Percentiles rank a stretch among this genome's conserved stretches.
These are phyloP conservation scores for Fusarium oxysporum DNA, from an alignment of 2,329 filamentous ascomycete genomes.

Conservation along the genomic window DNA sequence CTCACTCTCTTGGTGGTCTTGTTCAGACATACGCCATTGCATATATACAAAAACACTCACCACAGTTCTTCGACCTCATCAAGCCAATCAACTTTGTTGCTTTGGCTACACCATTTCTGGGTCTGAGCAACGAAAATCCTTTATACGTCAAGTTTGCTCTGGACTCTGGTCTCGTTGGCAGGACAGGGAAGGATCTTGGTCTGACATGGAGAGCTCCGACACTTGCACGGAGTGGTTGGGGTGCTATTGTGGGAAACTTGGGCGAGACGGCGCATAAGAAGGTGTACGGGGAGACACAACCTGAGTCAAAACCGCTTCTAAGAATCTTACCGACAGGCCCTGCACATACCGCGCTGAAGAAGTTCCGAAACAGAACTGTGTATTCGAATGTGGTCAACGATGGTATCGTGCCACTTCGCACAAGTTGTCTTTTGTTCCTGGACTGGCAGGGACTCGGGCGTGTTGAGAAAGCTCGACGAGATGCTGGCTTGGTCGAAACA, in stretches of 20 bases:
- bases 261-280: slow-evolving; percentile 59
- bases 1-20: slow-evolving; percentile 89
- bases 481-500: slow-evolving; percentile 92
- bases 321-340: slow-evolving; percentile 92
- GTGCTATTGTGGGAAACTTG: slow-evolving; percentile 84
- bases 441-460: slow-evolving; percentile 95
- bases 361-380: slow-evolving; percentile 89
- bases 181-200: slow-evolving; percentile 94
- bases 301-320: slow-evolving; percentile 87
- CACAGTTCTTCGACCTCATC: slow-evolving; percentile 87
- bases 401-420: slow-evolving; percentile 93
- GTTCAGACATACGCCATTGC: slow-evolving; percentile 95
- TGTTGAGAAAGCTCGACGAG: slow-evolving; percentile 92
- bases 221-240: slow-evolving; percentile 87
- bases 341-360: slow-evolving; percentile 85
- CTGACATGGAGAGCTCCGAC: slow-evolving; percentile 94
- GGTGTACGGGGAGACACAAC: slow-evolving; percentile 58
- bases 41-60: slow-evolving; percentile 96
- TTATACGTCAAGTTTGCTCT: slow-evolving; percentile 97
- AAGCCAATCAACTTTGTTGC: slow-evolving; percentile 91
- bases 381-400: slow-evolving; percentile 99
- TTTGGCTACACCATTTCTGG: slow-evolving; percentile 87
- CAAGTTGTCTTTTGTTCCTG: slow-evolving; percentile 94
- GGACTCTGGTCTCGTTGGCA: slow-evolving; percentile 95
- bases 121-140: slow-evolving; percentile 96